Evolutionary conservation across 2,329 filamentous ascomycete genomes (phyloP).

Genomic region (Pseudogymnoascus sp.): DNA sequence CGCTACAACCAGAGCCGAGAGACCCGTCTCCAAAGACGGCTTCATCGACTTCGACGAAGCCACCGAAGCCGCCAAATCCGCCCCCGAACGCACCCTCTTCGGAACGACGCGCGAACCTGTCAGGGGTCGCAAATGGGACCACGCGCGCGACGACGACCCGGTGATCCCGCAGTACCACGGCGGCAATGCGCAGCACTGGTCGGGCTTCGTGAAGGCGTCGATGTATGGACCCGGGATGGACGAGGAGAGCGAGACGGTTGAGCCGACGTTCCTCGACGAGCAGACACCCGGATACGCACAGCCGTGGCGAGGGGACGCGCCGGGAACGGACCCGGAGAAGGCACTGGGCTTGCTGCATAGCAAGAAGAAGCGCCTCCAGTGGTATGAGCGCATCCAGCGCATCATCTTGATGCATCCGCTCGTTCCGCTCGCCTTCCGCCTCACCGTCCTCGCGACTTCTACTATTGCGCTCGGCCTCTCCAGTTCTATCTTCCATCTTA

Average conservation of each 20-base stretch:
- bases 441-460: constrained; percentile 76
- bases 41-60: constrained; percentile 25
- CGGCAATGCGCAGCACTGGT: constrained; percentile 23
- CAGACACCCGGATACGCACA: constrained; percentile 28
- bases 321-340: constrained; percentile 22
- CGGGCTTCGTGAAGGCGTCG: constrained; percentile 24
- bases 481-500: constrained; percentile 57
- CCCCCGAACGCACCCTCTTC: constrained; percentile 25
- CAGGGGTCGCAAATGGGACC: constrained; percentile 29
- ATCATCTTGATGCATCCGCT: constrained; percentile 43
- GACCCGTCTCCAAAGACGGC: constrained; percentile 20
- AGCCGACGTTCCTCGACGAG: constrained; percentile 21
- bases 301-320: constrained; percentile 28
- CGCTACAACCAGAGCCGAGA: constrained; percentile 13
- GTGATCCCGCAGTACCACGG: constrained; percentile 24
- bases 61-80: constrained; percentile 16
- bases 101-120: constrained; percentile 25
- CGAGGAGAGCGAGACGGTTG: constrained; percentile 24
- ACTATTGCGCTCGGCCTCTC: constrained; percentile 73
- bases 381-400: constrained; percentile 8
- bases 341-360: constrained; percentile 21
- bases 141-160: constrained; percentile 26
- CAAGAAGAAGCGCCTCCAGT: constrained; percentile 20
- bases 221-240: constrained; percentile 22
- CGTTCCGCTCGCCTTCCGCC: constrained; percentile 73